Base-by-base conservation (phyloP, 1,284 basidiomycete species). In the Ustilago tritici region DNA sequence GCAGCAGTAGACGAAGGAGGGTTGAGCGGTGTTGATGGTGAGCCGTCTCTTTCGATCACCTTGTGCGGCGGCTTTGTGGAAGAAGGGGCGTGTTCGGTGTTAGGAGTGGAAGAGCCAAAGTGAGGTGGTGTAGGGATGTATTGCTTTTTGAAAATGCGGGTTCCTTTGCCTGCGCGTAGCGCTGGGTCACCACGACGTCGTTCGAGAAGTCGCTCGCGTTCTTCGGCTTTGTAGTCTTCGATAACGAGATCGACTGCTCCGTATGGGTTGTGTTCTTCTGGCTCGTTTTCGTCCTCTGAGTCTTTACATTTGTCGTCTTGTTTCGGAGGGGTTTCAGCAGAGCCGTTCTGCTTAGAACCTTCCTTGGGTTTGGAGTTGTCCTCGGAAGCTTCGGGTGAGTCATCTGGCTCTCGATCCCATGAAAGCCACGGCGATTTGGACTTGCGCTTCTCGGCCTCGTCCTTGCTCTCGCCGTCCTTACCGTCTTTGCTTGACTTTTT, bases 181-280 rank as follows among this genome's bases (percentile, higher is more conserved):
- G 81, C 81, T 12, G 81, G 79, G 46, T 82, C 81, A 31, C 81
- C 81, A 10, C 81, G 64, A 3, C 81, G 61, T 2, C 81, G 64
- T 49, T 82, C 81, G 28, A 78, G 61, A 5, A 80, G 50, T 4
- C 79, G 64, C 34, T 82, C 77, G 19, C 81, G 55, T 55, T 82
- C 81, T 63, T 82, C 81, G 12, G 79, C 80, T 60, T 78, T 64
- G 56, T 66, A 76, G 61, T 82, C 81, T 43, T 79, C 77, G 12
- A 82, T 49, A 2, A 82, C 67, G 3, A 82, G 56, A 40, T 82
- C 79, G 32, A 81, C 77, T 2, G 79, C 79, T n/a, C 81, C 81
- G 60, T 73, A 76, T 10, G 78, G 74, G 34, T 79, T 69, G 1
- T 32, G 40, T 17, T 58, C 50, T 15, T 59, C 28, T 14, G 53